A percentile compares a stretch with the other conserved stretches of the same genome.
Conservation (phyloP, 805 yeast genomes). For the Candida vaughaniae region DNA sequence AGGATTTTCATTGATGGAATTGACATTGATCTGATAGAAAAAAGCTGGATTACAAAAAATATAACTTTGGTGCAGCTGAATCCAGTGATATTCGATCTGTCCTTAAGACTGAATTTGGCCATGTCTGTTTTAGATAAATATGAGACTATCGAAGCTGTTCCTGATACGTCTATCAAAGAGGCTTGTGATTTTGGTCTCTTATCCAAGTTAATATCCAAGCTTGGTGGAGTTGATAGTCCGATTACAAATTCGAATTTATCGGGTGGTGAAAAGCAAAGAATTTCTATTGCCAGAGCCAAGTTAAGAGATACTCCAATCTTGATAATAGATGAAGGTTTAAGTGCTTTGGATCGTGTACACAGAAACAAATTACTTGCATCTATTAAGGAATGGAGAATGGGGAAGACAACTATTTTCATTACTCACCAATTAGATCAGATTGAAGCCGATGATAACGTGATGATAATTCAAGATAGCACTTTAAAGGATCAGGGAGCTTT, state of each 20-base stretch:
- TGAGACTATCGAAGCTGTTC: slow-evolving; percentile 18
- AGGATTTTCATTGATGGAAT: slow-evolving; percentile 55
- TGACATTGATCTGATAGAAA: slow-evolving; percentile 42
- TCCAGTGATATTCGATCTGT: slow-evolving; percentile 61
- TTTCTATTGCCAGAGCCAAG: slow-evolving; percentile 82
- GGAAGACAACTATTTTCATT: slow-evolving; percentile 73
- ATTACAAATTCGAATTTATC: slow-evolving; percentile 55
- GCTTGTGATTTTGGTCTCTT: slow-evolving; percentile 58
- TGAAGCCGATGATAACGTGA: slow-evolving; percentile 53
- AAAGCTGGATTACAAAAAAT: slow-evolving; percentile 56
- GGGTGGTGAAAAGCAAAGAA: slow-evolving; percentile 89
- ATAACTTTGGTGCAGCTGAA: slow-evolving; percentile 75
- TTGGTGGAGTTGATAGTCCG: slow-evolving; percentile 46
- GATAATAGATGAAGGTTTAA: slow-evolving; percentile 81
- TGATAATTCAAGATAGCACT: slow-evolving; percentile 58
- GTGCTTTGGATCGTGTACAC: slow-evolving; percentile 68
- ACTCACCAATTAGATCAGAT: slow-evolving; percentile 76
- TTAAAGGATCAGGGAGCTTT: slow-evolving; percentile 28
- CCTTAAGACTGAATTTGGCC: slow-evolving; percentile 61
- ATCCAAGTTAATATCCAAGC: slow-evolving; percentile 38
- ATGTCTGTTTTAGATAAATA: slow-evolving; percentile 41
- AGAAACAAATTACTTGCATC: slow-evolving; percentile 47
- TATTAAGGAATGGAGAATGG: slow-evolving; percentile 59
- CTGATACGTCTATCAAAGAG: slow-evolving; percentile 23
- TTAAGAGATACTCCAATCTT: slow-evolving; percentile 71